phyloP scores from a whole-genome alignment of 2,329 filamentous ascomycete species.

The Fusarium sp. region DNA sequence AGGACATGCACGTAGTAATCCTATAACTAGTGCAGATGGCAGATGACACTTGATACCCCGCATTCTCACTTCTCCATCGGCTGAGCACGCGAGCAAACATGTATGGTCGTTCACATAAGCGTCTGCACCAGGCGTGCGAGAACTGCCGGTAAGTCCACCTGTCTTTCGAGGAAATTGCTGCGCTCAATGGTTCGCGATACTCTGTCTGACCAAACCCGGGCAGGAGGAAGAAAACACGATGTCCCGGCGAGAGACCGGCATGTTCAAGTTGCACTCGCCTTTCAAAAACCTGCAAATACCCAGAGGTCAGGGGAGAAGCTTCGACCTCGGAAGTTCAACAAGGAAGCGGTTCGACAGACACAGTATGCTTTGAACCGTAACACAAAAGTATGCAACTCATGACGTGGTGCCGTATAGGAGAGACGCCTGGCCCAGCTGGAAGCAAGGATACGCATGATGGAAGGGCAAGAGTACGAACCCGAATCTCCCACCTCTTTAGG shows the following conservation, averaged over 20 bases:
- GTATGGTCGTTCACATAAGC: neutral
- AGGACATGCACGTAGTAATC: neutral
- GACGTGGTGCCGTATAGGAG: neutral
- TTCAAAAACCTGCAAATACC: neutral
- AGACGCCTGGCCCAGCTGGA: neutral
- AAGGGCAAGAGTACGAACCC: neutral
- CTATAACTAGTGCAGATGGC: too few species aligned
- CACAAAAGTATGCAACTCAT: neutral
- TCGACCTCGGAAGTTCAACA: too few species aligned
- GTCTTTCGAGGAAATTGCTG: fast-evolving
- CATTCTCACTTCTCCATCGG: neutral
- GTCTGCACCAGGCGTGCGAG: neutral
- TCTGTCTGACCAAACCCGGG: neutral
- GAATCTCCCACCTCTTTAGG: neutral
- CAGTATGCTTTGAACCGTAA: neutral
- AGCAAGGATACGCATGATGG: neutral
- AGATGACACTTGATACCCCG: neutral
- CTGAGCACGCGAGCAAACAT: neutral
- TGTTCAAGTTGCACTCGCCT: conserved; percentile 2
- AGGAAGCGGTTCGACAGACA: neutral
- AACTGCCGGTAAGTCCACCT: neutral
- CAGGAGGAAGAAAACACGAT: conserved; percentile 2
- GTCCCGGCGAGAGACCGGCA: neutral
- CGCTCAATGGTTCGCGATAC: fast-evolving
- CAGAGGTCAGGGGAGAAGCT: neutral